Evolutionary conservation across 257 asterid species (phyloP).

Genomic region (Solanum sparsipilum): DNA sequence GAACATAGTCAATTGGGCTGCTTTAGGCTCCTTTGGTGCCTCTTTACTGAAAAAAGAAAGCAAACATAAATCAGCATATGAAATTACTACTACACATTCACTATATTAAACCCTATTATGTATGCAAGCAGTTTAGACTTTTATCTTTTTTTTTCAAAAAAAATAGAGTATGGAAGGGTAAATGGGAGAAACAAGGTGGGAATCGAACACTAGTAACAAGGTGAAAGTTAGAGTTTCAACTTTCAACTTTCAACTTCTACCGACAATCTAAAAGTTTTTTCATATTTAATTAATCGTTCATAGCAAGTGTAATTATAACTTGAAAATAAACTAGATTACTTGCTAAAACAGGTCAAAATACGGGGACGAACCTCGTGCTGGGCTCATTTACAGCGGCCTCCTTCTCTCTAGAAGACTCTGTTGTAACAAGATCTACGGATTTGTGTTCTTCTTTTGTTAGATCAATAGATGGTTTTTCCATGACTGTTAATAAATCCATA

Average conservation of each 20-base stretch:
- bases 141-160: too few relatives aligned
- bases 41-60: slow-evolving; percentile 24
- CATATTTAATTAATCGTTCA: neutral
- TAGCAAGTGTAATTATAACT: neutral
- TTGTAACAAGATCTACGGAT: neutral
- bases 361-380: slow-evolving; percentile 25
- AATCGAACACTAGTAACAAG: neutral
- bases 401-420: slow-evolving; percentile 2
- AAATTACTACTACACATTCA: neutral
- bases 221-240: neutral
- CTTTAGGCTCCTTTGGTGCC: slow-evolving; percentile 14
- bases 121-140: neutral
- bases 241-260: neutral
- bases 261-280: neutral
- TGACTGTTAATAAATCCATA: slow-evolving; percentile 9
- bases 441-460: slow-evolving; percentile 3
- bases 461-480: slow-evolving; percentile 12
- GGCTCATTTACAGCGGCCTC: slow-evolving; percentile 22
- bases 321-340: neutral
- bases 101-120: neutral
- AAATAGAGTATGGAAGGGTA: too few relatives aligned
- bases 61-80: neutral
- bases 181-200: too few relatives aligned
- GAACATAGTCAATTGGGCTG: slow-evolving; percentile 60
- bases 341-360: neutral